Evolutionary conservation across 129 eudicot genomes (phyloP), one percentile per base, ranked within the genome.

Genomic region (Artemisia annua): DNA sequence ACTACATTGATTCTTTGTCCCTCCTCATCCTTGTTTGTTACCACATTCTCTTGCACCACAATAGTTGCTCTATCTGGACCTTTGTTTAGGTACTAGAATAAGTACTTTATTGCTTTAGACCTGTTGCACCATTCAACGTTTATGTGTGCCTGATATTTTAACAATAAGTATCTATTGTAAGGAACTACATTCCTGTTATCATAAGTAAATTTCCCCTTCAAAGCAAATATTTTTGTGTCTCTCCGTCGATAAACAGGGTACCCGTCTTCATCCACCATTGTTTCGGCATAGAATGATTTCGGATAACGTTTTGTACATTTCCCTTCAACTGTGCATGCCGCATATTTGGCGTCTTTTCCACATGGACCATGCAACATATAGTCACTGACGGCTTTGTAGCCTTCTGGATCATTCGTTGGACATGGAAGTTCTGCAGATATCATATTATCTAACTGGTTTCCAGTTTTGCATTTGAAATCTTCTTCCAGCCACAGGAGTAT

Each of bases 351-450:
- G 3, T 16, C 22, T 2, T 3, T 3, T 14, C 60, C 60, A 16
- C 60, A 55, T 3, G 61, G 61, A 1, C 61, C 61, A 55, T 55
- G 61, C 18, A 55, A 2, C 61, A 55, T 55, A 26, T 55, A 58
- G 4, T 67, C 68, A 2, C 54, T 1, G n/a, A 67, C 80, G 2
- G 58, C 48, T 5, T 67, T 65, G 18, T 76, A 48, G 0, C 71
- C 64, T 4, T 12, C 11, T 0, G 80, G 80, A 18, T 76, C 59
- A 0, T 16, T 2, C 1, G 4, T 15, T 2, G 6, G 63, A 26
- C n/a, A 22, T 0, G 72, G 72, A 17, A 67, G 20, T 20, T 67
- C 58, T 1, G 18, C 35, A 1, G 72, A 67, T 0, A 67, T 67
- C 0, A 67, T 1, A 14, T 59, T 39, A 59, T 20, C 39, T 4